Percentiles rank a stretch among this genome's conserved stretches.
phyloP scores from a whole-genome alignment of 129 eudicot genomes.

The Kitagawia praeruptora region DNA sequence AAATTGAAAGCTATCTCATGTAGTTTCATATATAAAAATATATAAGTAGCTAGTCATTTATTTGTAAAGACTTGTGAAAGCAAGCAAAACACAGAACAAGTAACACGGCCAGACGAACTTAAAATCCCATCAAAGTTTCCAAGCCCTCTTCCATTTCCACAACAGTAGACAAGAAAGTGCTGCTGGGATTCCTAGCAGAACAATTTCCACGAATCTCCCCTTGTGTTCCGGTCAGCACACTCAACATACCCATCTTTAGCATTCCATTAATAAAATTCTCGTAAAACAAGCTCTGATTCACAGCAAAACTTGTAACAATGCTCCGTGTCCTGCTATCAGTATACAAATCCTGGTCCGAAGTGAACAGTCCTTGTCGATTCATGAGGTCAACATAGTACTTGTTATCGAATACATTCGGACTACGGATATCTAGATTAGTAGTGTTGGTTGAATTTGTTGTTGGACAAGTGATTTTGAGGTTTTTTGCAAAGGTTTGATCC shows the following conservation, averaged over 20 bases:
- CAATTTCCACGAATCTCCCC: slow-evolving; percentile 67
- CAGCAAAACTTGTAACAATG: slow-evolving; percentile 53
- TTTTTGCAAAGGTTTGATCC: slow-evolving; percentile 44
- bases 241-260: slow-evolving; percentile 72
- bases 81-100: neutral
- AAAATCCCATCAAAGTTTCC: slow-evolving; percentile 19
- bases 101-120: neutral
- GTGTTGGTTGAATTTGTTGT: slow-evolving; percentile 28
- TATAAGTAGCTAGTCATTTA: neutral
- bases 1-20: too few species aligned
- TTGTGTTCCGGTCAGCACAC: slow-evolving; percentile 50
- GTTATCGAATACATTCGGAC: slow-evolving; percentile 63
- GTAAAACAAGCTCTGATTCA: slow-evolving; percentile 53
- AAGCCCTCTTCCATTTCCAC: slow-evolving; percentile 22
- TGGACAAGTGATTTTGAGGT: slow-evolving; percentile 40
- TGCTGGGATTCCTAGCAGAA: slow-evolving; percentile 35
- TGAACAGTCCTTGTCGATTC: slow-evolving; percentile 54
- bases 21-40: too few species aligned
- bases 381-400: slow-evolving; percentile 57
- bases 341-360: slow-evolving; percentile 59
- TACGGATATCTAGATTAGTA: slow-evolving; percentile 38
- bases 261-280: slow-evolving; percentile 53
- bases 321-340: slow-evolving; percentile 40
- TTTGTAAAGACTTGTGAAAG: neutral
- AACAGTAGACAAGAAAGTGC: slow-evolving; percentile 22